phyloP scores from a whole-genome alignment of 2,329 filamentous ascomycete genomes.

The Tympanopsis confertula region DNA sequence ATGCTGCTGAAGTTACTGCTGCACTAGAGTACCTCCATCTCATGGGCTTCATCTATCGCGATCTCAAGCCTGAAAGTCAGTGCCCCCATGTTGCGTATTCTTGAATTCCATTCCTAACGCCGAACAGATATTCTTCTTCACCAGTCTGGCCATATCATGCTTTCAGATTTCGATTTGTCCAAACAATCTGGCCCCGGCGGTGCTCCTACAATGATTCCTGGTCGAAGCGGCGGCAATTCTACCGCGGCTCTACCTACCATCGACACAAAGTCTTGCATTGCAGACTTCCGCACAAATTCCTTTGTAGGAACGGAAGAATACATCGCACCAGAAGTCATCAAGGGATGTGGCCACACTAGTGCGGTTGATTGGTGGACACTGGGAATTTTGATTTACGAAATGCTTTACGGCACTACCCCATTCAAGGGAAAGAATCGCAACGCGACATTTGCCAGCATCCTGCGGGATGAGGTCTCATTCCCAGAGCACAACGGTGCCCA shows the following conservation, averaged over 20 bases:
- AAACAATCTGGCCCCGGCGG: conserved; percentile 95
- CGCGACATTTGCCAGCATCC: conserved; percentile 92
- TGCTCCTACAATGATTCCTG: conserved; percentile 94
- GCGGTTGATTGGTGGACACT: conserved; percentile 99
- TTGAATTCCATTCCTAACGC: neutral
- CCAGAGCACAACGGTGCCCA: conserved; percentile 68
- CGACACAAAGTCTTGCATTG: conserved; percentile 95
- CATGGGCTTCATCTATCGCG: conserved; percentile 98
- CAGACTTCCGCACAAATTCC: conserved; percentile 94
- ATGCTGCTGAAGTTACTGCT: conserved; percentile 92
- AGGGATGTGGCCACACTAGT: conserved; percentile 94
- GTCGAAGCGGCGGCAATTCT: conserved; percentile 66
- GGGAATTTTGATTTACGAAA: conserved; percentile 94
- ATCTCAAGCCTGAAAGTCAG: conserved; percentile 94
- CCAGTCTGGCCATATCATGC: conserved; percentile 99
- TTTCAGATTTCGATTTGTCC: conserved; percentile 95
- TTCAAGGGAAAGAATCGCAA: conserved; percentile 99
- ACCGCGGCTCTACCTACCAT: conserved; percentile 86
- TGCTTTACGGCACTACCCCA: conserved; percentile 95
- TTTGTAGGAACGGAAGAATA: conserved; percentile 99
- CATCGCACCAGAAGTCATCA: conserved; percentile 96
- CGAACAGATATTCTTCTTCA: conserved; percentile 80
- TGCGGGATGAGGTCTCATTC: conserved; percentile 91
- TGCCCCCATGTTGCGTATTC: conserved; percentile 10
- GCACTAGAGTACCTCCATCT: conserved; percentile 92